Percentiles rank a stretch among this genome's conserved stretches.
Evolutionary conservation across 495 filamentous ascomycete species (phyloP).

Genomic region (Sordaria brevicollis): DNA sequence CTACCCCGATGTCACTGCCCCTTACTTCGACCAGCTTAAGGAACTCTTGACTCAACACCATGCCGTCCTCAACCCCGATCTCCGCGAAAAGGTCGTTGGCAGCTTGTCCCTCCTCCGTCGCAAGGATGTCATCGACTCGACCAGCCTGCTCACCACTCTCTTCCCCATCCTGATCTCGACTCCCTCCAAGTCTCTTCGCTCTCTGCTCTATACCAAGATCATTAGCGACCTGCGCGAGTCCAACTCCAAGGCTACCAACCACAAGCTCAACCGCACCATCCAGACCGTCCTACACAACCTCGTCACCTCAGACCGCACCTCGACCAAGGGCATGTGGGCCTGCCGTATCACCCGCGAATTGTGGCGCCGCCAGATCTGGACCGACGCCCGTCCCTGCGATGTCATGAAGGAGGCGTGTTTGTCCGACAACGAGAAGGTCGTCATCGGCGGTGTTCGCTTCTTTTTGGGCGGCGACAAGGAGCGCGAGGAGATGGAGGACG

Average conservation of each 20-base stretch:
- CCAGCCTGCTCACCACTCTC: constrained; percentile 69
- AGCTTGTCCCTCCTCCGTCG: constrained; percentile 79
- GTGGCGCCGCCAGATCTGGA: constrained; percentile 32
- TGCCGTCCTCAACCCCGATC: constrained; percentile 62
- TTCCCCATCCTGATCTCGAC: constrained; percentile 77
- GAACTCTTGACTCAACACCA: constrained; percentile 73
- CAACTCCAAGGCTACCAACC: constrained; percentile 78
- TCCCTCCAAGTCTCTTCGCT: constrained; percentile 74
- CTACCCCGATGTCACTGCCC: constrained; percentile 68
- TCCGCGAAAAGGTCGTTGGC: constrained; percentile 89
- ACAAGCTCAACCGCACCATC: constrained; percentile 82
- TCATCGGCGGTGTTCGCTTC: constrained; percentile 77
- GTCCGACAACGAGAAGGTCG: constrained; percentile 80
- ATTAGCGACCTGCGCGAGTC: constrained; percentile 76
- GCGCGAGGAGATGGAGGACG: constrained; percentile 82
- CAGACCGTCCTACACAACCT: constrained; percentile 90
- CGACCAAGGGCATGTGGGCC: constrained; percentile 85
- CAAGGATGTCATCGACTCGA: constrained; percentile 84
- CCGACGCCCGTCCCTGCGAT: constrained; percentile 69
- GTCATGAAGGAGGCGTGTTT: constrained; percentile 87
- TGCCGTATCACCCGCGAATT: constrained; percentile 34
- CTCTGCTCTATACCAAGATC: constrained; percentile 81
- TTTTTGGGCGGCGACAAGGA: constrained; percentile 95
- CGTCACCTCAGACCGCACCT: constrained; percentile 70
- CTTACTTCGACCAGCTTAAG: constrained; percentile 73